Evolutionary conservation across 2,329 filamentous ascomycete species (phyloP), one percentile per base, ranked within the genome.

Genomic region (Beauveria scarabaeidicola): DNA sequence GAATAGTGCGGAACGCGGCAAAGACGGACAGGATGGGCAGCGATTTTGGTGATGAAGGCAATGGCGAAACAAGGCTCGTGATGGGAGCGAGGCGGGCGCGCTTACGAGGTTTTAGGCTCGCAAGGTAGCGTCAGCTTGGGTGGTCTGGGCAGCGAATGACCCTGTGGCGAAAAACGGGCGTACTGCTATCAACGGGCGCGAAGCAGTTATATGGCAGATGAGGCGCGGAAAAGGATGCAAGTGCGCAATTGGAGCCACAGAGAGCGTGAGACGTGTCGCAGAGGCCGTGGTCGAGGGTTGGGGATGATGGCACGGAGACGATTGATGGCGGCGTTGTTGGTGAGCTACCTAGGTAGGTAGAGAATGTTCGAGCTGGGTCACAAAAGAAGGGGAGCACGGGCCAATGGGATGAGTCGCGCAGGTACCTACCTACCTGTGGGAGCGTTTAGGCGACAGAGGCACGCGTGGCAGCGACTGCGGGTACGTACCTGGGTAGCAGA

Each of bases 181-280:
- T 27, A 23, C 48, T 40, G 48, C 38, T 19, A 50, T 10, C 6
- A 32, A 11, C 50, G 57, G 48, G 48, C 57, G 57, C 48, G 13
- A 36, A 29, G 57, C 48, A 19, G 43, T 29, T n/a, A 21, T 11
- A n/a, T 52, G 13, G 21, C 40, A 47, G 48, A 2, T 27, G 29
- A 29, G 27, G 47, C 19, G 27, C 40, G 21, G 21, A 48, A 48
- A 52, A 59, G 21, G 41, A n/a, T 25, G 23, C 15, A 27, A 38
- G 43, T 47, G 46, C 11, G 50, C 43, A 25, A 59, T 59, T 59
- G 57, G 43, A 23, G 36, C 40, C 50, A 51, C 43, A 48, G 62
- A 61, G 38, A 61, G 63, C 57, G 58, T 55, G 23, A 63, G 47
- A 15, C 19, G 63, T 55, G 44, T 61, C 52, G 61, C 63, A 63